These are phyloP conservation scores for Fusarium redolens DNA, from an alignment of 2,329 filamentous ascomycete species.

Conservation along the genomic window DNA sequence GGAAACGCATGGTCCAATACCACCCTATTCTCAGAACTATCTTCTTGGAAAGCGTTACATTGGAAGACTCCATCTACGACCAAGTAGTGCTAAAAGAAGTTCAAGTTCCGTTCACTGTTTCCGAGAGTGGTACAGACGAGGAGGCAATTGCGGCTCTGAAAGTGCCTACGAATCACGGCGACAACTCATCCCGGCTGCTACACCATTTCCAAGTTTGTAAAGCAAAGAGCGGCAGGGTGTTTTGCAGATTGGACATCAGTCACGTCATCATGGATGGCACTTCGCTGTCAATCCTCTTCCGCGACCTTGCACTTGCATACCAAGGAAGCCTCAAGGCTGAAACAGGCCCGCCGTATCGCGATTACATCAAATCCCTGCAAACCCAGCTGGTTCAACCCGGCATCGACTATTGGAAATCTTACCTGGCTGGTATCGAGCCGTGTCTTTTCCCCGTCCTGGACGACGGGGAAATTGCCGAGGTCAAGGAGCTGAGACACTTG, in stretches of 20 bases:
- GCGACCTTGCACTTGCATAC: slow-evolving; percentile 32
- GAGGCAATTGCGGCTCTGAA: slow-evolving; percentile 8
- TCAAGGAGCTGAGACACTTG: slow-evolving; percentile 28
- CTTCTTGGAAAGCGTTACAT: slow-evolving; percentile 59
- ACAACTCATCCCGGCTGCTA: slow-evolving; percentile 1
- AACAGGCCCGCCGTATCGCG: slow-evolving; percentile 28
- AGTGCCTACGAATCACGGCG: slow-evolving; percentile 5
- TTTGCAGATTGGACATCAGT: slow-evolving; percentile 39
- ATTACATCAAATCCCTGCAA: slow-evolving; percentile 29
- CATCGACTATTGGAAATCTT: slow-evolving; percentile 31
- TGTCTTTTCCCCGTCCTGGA: slow-evolving; percentile 36
- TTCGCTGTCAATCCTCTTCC: slow-evolving; percentile 36
- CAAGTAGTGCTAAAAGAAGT: slow-evolving; percentile 55
- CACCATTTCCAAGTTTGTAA: slow-evolving; percentile 36
- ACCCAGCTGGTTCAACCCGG: slow-evolving; percentile 1
- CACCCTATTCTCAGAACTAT: slow-evolving; percentile 59
- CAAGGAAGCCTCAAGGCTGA: background rate
- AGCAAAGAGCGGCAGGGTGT: slow-evolving; percentile 36
- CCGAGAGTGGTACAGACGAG: slow-evolving; percentile 22
- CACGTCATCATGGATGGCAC: slow-evolving; percentile 40
- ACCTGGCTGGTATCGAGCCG: slow-evolving; percentile 27
- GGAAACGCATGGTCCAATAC: slow-evolving; percentile 56
- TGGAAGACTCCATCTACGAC: slow-evolving; percentile 57
- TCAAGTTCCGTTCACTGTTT: slow-evolving; percentile 7
- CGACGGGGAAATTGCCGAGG: slow-evolving; percentile 8